Evolutionary conservation across 2,329 filamentous ascomycete genomes (phyloP), one percentile per base, ranked within the genome.

Genomic region (Pseudocercospora macadamiae): DNA sequence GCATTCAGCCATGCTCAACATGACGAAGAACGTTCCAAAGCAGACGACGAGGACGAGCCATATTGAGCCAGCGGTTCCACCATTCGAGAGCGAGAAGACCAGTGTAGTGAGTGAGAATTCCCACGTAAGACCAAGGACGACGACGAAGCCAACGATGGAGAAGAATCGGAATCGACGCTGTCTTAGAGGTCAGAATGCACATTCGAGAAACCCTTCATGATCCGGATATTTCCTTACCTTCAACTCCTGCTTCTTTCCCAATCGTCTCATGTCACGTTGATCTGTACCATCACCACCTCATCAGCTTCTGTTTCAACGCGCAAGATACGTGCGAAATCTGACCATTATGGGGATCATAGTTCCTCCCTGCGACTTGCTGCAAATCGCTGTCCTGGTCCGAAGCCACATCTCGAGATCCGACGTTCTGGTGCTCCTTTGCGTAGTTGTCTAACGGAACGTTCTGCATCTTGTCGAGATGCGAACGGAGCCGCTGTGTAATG

Each of bases 1-100:
- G 74, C 82, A 79, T 62, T 82, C 80, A 5, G 79, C 78, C 72
- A 82, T 76, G 3, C 77, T 80, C 0, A 73, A 68, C 56, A 79
- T 63, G 55, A 64, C 63, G 36, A 64, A 62, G 55, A 66, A 66
- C 54, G 62, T 63, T 54, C 65, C 64, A 37, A 52, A 62, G 59
- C 62, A 65, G 36, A 64, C 65, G 14, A 62, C 58, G 19, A 67
- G 57, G 7, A 64, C 65, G 75, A 80, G 76, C 74, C 81, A 85
- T 37, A 85, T 77, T 9, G 83, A 73, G 21, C 82, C 82, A 2
- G 78, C 81, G 1, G 79, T 78, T 12, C 82, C 83, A 6, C 82
- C 82, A 63, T 83, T 83, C 6, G 64, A 57, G 32, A 69, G 63
- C 34, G 61, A 64, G 60, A 70, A 67, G 55, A 65, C 54, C 51